phyloP scores from a whole-genome alignment of 148 eudicot genomes.

The Polygonum maritimum region DNA sequence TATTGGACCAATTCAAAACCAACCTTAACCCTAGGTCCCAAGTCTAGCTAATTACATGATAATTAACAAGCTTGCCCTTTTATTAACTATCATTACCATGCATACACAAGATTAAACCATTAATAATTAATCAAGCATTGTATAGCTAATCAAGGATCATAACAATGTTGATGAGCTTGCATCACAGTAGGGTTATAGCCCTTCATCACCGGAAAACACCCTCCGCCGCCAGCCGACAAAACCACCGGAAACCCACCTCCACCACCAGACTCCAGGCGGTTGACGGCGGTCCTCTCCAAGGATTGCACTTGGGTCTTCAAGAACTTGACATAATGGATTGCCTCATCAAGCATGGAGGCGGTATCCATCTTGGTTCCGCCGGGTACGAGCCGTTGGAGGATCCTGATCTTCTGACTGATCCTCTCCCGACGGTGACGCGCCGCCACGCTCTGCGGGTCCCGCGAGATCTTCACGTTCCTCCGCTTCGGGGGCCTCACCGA shows the following conservation, averaged over 20 bases:
- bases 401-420: constrained; percentile 79
- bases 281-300: constrained; percentile 39
- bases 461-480: constrained; percentile 76
- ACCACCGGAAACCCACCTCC: constrained; percentile 38
- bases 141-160: background rate
- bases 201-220: constrained; percentile 24
- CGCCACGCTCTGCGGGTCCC: constrained; percentile 89
- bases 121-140: background rate
- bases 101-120: background rate
- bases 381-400: constrained; percentile 80
- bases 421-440: constrained; percentile 80
- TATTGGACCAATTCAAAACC: too few relatives aligned
- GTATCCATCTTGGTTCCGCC: constrained; percentile 97
- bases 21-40: background rate
- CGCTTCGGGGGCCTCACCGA: constrained; percentile 75
- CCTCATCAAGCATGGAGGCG: constrained; percentile 90
- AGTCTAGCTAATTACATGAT: background rate
- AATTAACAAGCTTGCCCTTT: background rate
- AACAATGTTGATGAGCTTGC: background rate
- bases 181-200: background rate
- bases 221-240: constrained; percentile 21
- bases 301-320: constrained; percentile 74
- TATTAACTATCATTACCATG: background rate
- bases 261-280: constrained; percentile 15
- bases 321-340: constrained; percentile 83